Conservation (phyloP, 306 rosid genomes). For the Corylus avellana region DNA sequence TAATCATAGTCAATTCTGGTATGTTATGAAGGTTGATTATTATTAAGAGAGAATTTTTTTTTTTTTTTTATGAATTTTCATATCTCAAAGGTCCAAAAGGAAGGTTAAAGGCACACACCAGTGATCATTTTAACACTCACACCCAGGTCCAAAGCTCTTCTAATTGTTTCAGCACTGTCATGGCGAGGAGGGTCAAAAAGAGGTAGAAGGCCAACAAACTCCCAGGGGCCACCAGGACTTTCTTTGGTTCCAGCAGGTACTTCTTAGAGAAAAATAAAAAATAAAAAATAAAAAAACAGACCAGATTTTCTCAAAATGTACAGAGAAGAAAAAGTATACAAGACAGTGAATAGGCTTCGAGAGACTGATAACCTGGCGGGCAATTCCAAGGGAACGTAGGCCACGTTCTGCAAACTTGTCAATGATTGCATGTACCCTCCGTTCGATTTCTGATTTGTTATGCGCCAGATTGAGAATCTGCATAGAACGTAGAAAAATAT, state of each 20-base stretch:
- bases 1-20: not conserved
- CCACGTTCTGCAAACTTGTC: constrained; percentile 81
- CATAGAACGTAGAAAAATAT: not conserved
- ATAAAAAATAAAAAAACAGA: too few relatives aligned
- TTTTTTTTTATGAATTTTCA: not conserved
- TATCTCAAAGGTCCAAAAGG: not conserved
- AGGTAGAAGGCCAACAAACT: constrained; percentile 78
- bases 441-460: constrained; percentile 57
- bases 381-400: constrained; percentile 65
- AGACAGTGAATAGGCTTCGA: not conserved
- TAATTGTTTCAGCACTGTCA: constrained; percentile 77
- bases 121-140: constrained; percentile 81
- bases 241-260: constrained; percentile 68
- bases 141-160: constrained; percentile 79
- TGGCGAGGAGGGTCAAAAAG: constrained; percentile 81
- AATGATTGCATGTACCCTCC: constrained; percentile 56
- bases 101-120: constrained; percentile 38
- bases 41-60: not conserved
- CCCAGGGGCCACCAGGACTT: constrained; percentile 76
- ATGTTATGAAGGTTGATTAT: not conserved
- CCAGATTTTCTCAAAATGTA: constrained; percentile 5
- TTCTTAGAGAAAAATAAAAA: constrained; percentile 39
- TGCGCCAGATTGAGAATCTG: constrained; percentile 66
- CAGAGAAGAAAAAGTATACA: not conserved
- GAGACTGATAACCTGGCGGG: constrained; percentile 47